phyloP scores from a whole-genome alignment of 257 asterid genomes.

The Solanum verrucosum region DNA sequence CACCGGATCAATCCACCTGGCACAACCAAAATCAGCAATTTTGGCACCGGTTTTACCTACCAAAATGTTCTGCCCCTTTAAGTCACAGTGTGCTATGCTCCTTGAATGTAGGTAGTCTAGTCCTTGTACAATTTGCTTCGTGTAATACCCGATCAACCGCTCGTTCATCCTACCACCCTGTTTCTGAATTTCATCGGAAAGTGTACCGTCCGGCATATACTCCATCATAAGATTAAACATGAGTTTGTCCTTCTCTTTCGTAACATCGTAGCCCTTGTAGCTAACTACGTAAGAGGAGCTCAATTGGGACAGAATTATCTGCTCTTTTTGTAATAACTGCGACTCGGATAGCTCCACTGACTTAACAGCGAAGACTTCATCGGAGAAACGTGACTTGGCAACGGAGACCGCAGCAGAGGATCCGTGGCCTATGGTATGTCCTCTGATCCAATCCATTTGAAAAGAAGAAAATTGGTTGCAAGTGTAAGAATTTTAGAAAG shows the following conservation, averaged over 20 bases:
- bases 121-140: slow-evolving; percentile 37
- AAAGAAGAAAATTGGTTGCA: background rate
- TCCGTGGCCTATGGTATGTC: slow-evolving; percentile 59
- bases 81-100: slow-evolving; percentile 65
- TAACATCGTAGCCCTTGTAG: slow-evolving; percentile 46
- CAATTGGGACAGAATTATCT: slow-evolving; percentile 32
- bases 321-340: slow-evolving; percentile 35
- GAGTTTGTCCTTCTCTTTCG: slow-evolving; percentile 16
- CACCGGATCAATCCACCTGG: slow-evolving; percentile 17
- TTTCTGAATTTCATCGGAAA: slow-evolving; percentile 17
- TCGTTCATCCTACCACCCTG: slow-evolving; percentile 33
- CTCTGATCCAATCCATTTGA: slow-evolving; percentile 62
- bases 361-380: slow-evolving; percentile 47
- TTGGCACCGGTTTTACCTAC: slow-evolving; percentile 31
- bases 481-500: background rate
- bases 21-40: slow-evolving; percentile 74
- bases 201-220: slow-evolving; percentile 36
- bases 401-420: slow-evolving; percentile 55
- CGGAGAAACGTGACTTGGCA: slow-evolving; percentile 24
- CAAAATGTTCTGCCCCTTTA: slow-evolving; percentile 59
- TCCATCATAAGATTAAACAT: slow-evolving; percentile 57
- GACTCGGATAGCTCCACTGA: slow-evolving; percentile 44
- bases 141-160: slow-evolving; percentile 13
- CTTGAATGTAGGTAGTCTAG: slow-evolving; percentile 50
- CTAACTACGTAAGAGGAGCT: slow-evolving; percentile 29